Percentiles rank a stretch among this genome's conserved stretches.
Evolutionary conservation across 1,284 basidiomycete genomes (phyloP).

Genomic region (Trichosporon sp.): DNA sequence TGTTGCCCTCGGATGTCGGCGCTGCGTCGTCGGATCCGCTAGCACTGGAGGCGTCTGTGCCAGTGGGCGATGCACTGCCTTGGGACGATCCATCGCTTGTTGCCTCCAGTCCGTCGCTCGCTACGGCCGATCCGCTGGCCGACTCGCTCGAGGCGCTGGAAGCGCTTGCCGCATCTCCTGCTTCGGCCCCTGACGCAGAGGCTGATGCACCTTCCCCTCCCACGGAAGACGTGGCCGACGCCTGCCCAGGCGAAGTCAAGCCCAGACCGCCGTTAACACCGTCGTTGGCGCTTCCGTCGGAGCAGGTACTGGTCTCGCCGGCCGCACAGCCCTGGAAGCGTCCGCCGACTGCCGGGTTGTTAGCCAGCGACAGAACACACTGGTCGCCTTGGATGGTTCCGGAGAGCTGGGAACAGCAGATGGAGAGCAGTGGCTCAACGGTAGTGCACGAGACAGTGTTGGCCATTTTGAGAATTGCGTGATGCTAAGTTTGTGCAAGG

Average conservation of each 20-base stretch:
- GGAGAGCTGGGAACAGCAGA: neutral
- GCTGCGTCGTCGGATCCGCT: neutral
- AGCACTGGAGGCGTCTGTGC: neutral
- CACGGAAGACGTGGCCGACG: neutral
- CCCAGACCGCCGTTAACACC: neutral
- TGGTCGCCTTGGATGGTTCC: neutral
- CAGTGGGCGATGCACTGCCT: neutral
- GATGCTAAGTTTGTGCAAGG: too few species aligned
- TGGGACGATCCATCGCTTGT: neutral
- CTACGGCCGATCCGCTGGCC: neutral
- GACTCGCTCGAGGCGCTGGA: neutral
- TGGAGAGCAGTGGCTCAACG: neutral
- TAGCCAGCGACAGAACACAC: neutral
- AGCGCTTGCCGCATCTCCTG: too few species aligned
- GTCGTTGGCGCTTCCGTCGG: neutral
- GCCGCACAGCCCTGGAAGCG: neutral
- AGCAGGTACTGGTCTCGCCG: neutral
- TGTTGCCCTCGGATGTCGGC: neutral
- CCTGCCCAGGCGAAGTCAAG: neutral
- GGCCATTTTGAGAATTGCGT: neutral
- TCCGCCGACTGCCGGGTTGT: neutral
- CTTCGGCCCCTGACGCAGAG: neutral
- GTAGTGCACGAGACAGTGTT: neutral
- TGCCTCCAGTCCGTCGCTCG: too few species aligned
- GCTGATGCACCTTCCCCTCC: neutral